Percentiles rank a stretch among this genome's conserved stretches.
These are phyloP conservation scores for Linnemannia zychae DNA, from an alignment of 192 early-diverging fungal genomes.

Conservation along the genomic window DNA sequence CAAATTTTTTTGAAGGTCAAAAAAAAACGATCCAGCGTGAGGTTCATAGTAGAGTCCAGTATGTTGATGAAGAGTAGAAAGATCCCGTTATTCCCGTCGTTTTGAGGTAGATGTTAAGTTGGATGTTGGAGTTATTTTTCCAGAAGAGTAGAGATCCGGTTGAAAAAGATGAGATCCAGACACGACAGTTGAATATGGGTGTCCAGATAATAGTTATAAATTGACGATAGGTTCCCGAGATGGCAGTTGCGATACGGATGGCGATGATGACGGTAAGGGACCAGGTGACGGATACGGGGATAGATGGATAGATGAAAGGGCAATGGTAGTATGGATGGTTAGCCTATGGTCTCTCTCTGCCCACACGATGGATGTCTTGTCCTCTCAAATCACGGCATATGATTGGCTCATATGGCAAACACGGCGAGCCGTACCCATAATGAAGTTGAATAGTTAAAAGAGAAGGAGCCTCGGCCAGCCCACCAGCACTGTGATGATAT, in stretches of 20 bases:
- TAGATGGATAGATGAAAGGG: constrained; percentile 36
- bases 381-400: background rate
- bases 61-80: background rate
- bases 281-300: constrained; percentile 2
- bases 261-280: background rate
- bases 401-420: background rate
- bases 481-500: background rate
- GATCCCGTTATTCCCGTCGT: constrained; percentile 22
- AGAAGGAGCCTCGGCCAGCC: constrained; percentile 22
- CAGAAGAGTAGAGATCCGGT: background rate
- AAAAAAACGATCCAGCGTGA: background rate
- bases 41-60: background rate
- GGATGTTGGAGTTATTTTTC: background rate
- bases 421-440: constrained; percentile 37
- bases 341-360: constrained; percentile 5
- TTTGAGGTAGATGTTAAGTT: background rate
- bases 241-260: background rate
- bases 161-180: background rate
- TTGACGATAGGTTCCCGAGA: constrained; percentile 1
- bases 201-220: background rate
- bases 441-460: constrained; percentile 55
- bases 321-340: constrained; percentile 21
- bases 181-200: background rate
- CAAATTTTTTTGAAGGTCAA: constrained; percentile 16
- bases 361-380: constrained; percentile 25